Conservation (phyloP, 176 grass and related monocot genomes). For the sorghum (Sorghum bicolor) region DNA sequence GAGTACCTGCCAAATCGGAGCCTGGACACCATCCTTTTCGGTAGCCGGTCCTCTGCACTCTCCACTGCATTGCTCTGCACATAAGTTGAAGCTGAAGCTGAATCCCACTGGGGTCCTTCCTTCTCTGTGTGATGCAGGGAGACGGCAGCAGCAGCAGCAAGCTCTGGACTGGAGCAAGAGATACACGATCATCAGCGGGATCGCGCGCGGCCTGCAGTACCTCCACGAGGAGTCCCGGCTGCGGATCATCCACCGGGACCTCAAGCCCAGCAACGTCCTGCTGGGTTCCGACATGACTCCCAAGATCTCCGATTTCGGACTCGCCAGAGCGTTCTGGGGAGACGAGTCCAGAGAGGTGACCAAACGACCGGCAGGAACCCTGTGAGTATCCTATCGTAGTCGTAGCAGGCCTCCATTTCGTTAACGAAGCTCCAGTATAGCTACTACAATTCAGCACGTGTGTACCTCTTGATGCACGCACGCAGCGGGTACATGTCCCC, state of each 20-base stretch:
- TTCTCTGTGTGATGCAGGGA: background rate
- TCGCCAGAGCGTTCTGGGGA: constrained; percentile 25
- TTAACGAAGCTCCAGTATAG: too few species aligned
- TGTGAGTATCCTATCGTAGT: background rate
- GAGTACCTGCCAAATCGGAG: constrained; percentile 46
- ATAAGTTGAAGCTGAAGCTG: background rate
- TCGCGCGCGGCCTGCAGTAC: constrained; percentile 36
- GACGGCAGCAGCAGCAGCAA: background rate
- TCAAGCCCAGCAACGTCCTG: constrained; percentile 46
- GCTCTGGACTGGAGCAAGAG: constrained; percentile 32
- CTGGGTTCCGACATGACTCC: constrained; percentile 31
- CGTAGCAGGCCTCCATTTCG: background rate
- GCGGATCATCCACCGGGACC: constrained; percentile 37
- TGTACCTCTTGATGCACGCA: too few species aligned
- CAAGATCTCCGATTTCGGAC: constrained; percentile 51
- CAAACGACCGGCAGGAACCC: constrained; percentile 17
- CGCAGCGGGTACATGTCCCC: too few species aligned
- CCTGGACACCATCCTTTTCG: constrained; percentile 29
- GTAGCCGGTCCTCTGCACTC: background rate
- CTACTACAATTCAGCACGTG: too few species aligned
- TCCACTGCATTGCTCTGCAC: background rate
- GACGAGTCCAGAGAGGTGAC: constrained; percentile 25
- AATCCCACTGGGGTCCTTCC: too few species aligned
- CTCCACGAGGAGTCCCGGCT: constrained; percentile 52
- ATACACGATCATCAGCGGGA: constrained; percentile 26